Conservation (phyloP, 2,329 filamentous ascomycete species). For the Paramyrothecium sp. region DNA sequence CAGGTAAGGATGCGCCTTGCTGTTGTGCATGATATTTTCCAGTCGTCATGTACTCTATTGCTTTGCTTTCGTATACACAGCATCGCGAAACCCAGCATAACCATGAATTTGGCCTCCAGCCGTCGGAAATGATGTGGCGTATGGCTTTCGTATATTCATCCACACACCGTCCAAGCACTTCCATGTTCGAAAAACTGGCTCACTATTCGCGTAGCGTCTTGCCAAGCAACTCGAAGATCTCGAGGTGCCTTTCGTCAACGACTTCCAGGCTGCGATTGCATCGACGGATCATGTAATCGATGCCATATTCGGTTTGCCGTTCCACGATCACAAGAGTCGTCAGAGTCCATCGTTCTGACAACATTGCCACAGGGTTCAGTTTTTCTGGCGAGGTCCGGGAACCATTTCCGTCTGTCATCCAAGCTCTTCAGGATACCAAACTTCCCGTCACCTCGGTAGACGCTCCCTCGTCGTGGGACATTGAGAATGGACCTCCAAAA, state of each 20-base stretch:
- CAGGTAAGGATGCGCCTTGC: conserved; percentile 50
- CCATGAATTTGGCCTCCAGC: too few relatives aligned
- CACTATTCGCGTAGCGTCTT: conserved; percentile 59
- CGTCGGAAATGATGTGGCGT: too few relatives aligned
- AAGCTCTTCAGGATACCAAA: conserved; percentile 68
- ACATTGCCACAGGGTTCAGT: conserved; percentile 67
- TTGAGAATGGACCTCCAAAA: conserved; percentile 78
- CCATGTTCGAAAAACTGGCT: background rate
- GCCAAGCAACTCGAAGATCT: conserved; percentile 82
- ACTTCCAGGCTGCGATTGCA: conserved; percentile 68
- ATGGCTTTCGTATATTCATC: too few relatives aligned
- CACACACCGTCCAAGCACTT: too few relatives aligned
- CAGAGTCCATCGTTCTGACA: conserved; percentile 9
- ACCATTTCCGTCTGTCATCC: conserved; percentile 82
- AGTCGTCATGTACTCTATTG: background rate
- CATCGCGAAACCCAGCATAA: background rate
- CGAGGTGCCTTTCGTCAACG: conserved; percentile 76
- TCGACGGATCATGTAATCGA: conserved; percentile 82
- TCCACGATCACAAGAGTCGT: conserved; percentile 2
- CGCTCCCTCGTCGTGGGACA: conserved; percentile 92
- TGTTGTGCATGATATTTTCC: conserved; percentile 1
- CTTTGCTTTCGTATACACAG: background rate
- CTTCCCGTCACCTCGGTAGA: conserved; percentile 86
- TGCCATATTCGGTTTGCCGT: conserved; percentile 76
- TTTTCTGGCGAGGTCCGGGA: conserved; percentile 92